phyloP scores from a whole-genome alignment of 208 protist species.

The Trypanosoma mega region DNA sequence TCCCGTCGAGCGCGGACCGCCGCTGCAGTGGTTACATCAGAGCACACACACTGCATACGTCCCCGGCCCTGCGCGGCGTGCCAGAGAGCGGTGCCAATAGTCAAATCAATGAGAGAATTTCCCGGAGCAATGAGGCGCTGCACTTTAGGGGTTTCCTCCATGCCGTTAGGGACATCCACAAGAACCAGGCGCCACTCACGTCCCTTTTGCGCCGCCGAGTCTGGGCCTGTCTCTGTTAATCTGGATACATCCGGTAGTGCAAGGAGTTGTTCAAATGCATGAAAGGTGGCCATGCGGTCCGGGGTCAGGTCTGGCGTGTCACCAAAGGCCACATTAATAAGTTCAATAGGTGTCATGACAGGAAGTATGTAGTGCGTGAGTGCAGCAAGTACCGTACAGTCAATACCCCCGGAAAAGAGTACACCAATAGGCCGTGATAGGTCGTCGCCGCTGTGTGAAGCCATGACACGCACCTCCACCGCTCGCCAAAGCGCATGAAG shows the following conservation, averaged over 20 bases:
- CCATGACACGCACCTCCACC: conserved; percentile 57
- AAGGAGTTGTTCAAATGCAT: conserved; percentile 79
- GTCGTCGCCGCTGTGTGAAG: conserved; percentile 51
- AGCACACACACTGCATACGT: conserved; percentile 65
- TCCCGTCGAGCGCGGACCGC: conserved; percentile 18
- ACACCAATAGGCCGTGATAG: conserved; percentile 70
- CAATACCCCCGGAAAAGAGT: conserved; percentile 94
- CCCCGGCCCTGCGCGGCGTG: conserved; percentile 85
- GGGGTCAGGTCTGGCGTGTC: conserved; percentile 68
- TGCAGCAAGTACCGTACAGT: conserved; percentile 92
- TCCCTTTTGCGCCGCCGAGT: conserved; percentile 15
- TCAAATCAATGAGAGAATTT: conserved; percentile 94
- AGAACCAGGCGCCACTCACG: conserved; percentile 88
- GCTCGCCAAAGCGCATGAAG: conserved; percentile 70
- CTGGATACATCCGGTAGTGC: conserved; percentile 35
- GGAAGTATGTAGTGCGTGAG: conserved; percentile 86
- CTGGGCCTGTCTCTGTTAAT: not conserved
- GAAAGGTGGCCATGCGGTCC: conserved; percentile 79
- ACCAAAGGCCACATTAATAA: conserved; percentile 95
- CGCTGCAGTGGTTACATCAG: conserved; percentile 19
- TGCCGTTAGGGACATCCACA: conserved; percentile 74
- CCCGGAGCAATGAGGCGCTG: conserved; percentile 73
- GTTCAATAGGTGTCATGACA: conserved; percentile 85
- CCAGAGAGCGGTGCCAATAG: conserved; percentile 95
- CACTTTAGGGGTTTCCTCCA: conserved; percentile 44